A percentile compares a stretch with the other conserved stretches of the same genome.
Conservation (phyloP, 257 asterid genomes). For the Solanum chiquidenum region DNA sequence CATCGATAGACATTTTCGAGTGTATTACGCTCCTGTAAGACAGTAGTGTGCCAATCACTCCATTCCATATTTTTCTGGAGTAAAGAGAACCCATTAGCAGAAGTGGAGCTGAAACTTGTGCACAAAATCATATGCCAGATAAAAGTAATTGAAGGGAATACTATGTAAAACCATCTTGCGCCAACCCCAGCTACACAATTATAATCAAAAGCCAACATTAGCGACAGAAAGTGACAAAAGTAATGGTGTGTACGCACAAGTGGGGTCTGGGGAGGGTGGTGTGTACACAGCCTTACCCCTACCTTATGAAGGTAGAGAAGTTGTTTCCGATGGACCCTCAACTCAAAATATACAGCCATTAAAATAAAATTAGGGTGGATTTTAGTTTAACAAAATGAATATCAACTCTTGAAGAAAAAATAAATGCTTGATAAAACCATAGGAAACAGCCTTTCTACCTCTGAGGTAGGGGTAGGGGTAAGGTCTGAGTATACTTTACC, state of each 20-base stretch:
- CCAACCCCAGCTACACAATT: not conserved
- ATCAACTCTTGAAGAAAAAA: not conserved
- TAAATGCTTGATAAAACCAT: not conserved
- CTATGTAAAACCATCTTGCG: not conserved
- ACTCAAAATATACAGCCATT: not conserved
- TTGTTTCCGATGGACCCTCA: not conserved
- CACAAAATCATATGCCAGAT: not conserved
- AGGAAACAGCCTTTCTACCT: not conserved
- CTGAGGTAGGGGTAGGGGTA: not conserved
- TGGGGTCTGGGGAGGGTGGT: not conserved
- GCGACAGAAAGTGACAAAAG: not conserved
- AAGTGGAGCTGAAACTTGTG: not conserved
- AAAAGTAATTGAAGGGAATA: not conserved
- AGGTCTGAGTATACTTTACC: not conserved
- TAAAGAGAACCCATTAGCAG: not conserved
- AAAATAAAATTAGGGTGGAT: not conserved
- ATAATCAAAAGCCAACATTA: not conserved
- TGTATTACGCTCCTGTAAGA: slow-evolving; percentile 69
- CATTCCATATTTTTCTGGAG: slow-evolving; percentile 69
- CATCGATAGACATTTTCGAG: slow-evolving; percentile 73
- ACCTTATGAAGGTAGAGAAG: not conserved
- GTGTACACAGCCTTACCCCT: not conserved
- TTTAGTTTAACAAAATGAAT: not conserved
- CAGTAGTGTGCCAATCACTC: slow-evolving; percentile 64
- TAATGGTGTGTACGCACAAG: not conserved